Evolutionary conservation across 371 early-diverging fungal species (phyloP), one percentile per base, ranked within the genome.

Genomic region (Polyrhizophydium stewartii): DNA sequence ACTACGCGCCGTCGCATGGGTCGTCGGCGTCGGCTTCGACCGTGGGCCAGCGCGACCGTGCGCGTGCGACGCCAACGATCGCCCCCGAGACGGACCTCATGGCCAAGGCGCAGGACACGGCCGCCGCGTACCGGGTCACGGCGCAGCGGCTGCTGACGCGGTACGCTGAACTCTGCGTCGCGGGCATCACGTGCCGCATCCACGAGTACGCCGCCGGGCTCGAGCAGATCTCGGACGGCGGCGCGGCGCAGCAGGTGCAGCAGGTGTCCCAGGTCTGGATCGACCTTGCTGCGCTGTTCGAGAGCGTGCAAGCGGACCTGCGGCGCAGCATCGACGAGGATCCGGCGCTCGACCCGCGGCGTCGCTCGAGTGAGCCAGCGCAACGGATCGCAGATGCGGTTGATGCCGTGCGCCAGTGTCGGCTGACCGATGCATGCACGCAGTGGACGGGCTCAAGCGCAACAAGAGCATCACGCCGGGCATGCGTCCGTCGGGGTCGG

Each of bases 121-220:
- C 49, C 28, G 28, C 25, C 7, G 3, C 49, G 28, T 47, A 7
- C 28, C 3, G 16, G 25, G 10, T 22, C 49, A 47, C 49, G 3
- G 25, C 32, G 21, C 53, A 60, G 59, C 0, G 22, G 7, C 59
- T 64, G 19, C 51, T 58, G 9, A 58, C 47, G 38, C 41, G 28
- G 3, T 59, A 58, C 28, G 64, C 58, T 16, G 46, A 51, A 10
- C 28, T 41, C 31, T 2, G 50, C 9, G 46, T 35, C 40, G n/a
- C 21, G 28, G 22, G 45, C 16, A 24, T 58, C 28, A 59, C 59
- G 22, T 3, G 28, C 7, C 22, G 3, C 10, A 16, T 47, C 24
- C 22, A 12, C 21, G n/a, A 1, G 46, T 64, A 46, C 53, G 56
- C 21, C 9, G 7, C 3, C 7, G 53, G 30, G n/a, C 59, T 58